phyloP scores from a whole-genome alignment of 192 early-diverging fungal species.

The Coemansia sp. region DNA sequence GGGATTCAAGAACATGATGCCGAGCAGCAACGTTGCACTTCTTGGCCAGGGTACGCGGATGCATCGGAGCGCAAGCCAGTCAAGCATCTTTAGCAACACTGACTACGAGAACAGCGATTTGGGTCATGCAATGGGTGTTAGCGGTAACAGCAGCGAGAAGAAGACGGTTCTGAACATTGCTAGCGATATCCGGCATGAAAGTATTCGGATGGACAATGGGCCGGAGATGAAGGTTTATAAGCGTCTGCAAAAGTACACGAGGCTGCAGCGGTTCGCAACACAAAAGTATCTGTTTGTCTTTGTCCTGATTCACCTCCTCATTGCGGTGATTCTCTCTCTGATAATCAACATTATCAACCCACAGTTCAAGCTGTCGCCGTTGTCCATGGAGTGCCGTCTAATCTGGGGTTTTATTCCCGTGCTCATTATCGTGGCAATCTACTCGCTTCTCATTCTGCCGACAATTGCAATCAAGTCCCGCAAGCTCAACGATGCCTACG shows the following conservation, averaged over 20 bases:
- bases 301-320: conserved; percentile 11
- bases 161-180: conserved; percentile 9
- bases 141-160: conserved; percentile 13
- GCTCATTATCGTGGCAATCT: conserved; percentile 7
- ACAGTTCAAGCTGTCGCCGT: conserved; percentile 32
- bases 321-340: conserved; percentile 26
- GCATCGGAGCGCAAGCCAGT: conserved; percentile 29
- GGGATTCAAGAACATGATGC: conserved; percentile 22
- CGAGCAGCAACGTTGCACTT: conserved; percentile 13
- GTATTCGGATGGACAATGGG: conserved; percentile 4
- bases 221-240: conserved; percentile 23
- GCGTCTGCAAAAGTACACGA: conserved; percentile 34
- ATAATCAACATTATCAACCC: conserved; percentile 39
- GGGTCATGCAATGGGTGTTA: background rate
- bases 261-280: conserved; percentile 28
- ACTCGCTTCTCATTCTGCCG: conserved; percentile 24
- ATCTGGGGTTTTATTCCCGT: conserved; percentile 38
- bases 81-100: conserved; percentile 35
- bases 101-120: conserved; percentile 22
- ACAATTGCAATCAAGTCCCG: conserved; percentile 30
- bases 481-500: conserved; percentile 39
- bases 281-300: conserved; percentile 18
- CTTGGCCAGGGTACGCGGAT: conserved; percentile 7
- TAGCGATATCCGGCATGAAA: conserved; percentile 9
- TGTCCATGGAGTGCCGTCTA: conserved; percentile 22